Conservation (phyloP, 2,329 filamentous ascomycete genomes). For the Botrytis medusae region DNA sequence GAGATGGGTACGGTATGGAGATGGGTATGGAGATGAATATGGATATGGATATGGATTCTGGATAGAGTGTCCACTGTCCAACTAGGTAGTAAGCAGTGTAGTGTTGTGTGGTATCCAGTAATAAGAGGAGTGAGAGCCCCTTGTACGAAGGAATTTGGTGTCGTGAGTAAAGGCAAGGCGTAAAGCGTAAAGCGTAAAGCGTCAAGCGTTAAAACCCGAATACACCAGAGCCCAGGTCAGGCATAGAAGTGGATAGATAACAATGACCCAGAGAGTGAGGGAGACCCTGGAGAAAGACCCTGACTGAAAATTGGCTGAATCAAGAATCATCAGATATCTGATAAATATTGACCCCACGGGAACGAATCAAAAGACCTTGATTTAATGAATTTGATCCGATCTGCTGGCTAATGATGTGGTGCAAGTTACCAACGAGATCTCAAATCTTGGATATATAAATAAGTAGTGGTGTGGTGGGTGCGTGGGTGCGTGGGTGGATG, state of each 20-base stretch:
- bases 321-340: not conserved
- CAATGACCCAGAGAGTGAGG: not conserved
- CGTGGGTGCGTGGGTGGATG: not conserved
- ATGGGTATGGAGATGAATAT: not conserved
- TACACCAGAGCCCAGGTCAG: too few species aligned
- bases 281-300: not conserved
- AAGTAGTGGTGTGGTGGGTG: not conserved
- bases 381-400: not conserved
- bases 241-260: not conserved
- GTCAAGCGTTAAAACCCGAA: too few species aligned
- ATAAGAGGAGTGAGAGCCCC: too few species aligned
- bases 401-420: not conserved
- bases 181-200: too few species aligned
- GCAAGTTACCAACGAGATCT: constrained; percentile 3
- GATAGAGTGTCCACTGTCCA: not conserved
- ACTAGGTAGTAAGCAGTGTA: too few species aligned
- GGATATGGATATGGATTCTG: not conserved
- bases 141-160: not conserved
- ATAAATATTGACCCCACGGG: not conserved
- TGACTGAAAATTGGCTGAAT: not conserved
- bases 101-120: too few species aligned
- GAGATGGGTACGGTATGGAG: too few species aligned
- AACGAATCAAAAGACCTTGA: constrained; percentile 2
- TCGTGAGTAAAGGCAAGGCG: not conserved
- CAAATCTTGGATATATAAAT: not conserved